Base-by-base conservation (phyloP, 257 asterid species). In the Penstemon newberryi region DNA sequence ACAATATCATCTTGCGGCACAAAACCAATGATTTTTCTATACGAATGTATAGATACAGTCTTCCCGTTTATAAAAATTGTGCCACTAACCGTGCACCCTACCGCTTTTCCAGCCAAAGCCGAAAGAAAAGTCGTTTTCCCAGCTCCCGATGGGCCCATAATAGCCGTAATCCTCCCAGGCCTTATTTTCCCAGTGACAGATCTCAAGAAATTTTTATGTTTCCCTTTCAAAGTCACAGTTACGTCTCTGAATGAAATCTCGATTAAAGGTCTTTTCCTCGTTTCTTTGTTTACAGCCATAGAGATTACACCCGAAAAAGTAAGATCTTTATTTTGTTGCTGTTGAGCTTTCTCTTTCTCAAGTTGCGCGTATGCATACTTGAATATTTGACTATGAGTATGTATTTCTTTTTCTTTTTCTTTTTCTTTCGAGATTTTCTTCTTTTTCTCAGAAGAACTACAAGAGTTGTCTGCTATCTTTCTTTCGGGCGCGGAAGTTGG, bases 1-100 rank as follows among this genome's bases (percentile, higher is more conserved):
- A 85, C 90, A 19, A 85, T 78, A 85, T 85, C 90, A 71, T 85
- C 90, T 70, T 85, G 90, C 4, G 90, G 90, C 74, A 85, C 90
- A 66, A 85, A 85, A 54, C 90, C 90, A 12, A 85, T 63, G 56
- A 85, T 80, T 73, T 75, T 82, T 65, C 78, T 80, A 66, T 85
- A 85, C 0, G 87, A 85, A 60, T 75, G 87, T 13, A 85, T 76
- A 5, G 87, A 80, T 58, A 69, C 84, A 3, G 81, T 7, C 59
- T 80, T 82, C 65, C 87, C 87, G 13, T 85, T 85, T 7, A 85
- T 72, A 12, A 80, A 71, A 69, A 82, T 78, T 36, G 18, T 44
- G 67, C 90, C 90, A n/a, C 43, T 73, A 61, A 85, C 85, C 44
- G 8, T 69, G 81, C 87, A 85, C 52, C 90, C 90, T 43, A 82